A percentile compares a stretch with the other conserved stretches of the same genome.
Evolutionary conservation across 108 stramenopile genomes (phyloP).

Genomic region (Fragilariopsis cylindrus): DNA sequence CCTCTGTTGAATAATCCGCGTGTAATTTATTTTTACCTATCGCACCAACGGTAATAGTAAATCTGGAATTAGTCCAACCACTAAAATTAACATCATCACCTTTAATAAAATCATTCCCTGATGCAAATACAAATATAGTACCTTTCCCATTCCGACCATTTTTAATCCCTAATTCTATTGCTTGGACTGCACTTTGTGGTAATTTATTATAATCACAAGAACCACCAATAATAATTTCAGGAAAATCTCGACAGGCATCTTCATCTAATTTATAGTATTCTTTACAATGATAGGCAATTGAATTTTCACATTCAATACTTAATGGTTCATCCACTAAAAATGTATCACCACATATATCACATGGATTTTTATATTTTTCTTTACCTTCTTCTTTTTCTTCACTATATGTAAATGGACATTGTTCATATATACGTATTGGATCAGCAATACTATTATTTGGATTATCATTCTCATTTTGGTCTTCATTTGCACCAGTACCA

Average conservation of each 20-base stretch:
- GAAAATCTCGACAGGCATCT: conserved; percentile 37
- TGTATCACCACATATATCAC: conserved; percentile 12
- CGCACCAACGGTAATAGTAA: conserved; percentile 47
- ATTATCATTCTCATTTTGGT: background rate
- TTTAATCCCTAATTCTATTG: conserved; percentile 19
- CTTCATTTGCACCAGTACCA: background rate
- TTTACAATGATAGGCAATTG: conserved; percentile 29
- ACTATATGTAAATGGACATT: conserved; percentile 18
- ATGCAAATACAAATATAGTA: conserved; percentile 44
- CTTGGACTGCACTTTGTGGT: background rate
- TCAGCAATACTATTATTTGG: background rate
- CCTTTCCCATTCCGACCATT: conserved; percentile 54
- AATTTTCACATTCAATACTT: conserved; percentile 7
- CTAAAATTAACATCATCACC: conserved; percentile 47
- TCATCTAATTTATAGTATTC: conserved; percentile 19
- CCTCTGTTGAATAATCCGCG: conserved; percentile 41
- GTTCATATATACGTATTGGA: too few relatives aligned
- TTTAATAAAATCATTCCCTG: conserved; percentile 40
- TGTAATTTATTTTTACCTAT: conserved; percentile 40
- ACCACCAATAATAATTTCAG: conserved; percentile 26
- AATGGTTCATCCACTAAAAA: background rate
- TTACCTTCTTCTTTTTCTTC: background rate
- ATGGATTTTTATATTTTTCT: conserved; percentile 1
- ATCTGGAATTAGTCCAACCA: conserved; percentile 37
- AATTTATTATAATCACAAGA: conserved; percentile 29